A percentile compares a stretch with the other conserved stretches of the same genome.
Evolutionary conservation across 148 eudicot species (phyloP).

Genomic region (Persicaria tinctoria): DNA sequence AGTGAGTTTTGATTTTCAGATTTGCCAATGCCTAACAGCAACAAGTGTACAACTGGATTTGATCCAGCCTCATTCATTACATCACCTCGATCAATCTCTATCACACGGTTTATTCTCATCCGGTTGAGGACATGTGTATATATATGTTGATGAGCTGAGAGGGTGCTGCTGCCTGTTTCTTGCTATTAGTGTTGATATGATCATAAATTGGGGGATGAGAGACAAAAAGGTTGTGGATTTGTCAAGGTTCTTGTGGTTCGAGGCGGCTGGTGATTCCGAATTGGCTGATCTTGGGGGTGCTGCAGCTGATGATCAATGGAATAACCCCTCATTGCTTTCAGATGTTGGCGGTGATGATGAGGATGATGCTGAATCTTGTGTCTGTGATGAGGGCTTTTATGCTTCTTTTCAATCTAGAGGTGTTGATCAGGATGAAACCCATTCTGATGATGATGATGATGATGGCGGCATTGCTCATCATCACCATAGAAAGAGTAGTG

Average conservation of each 20-base stretch:
- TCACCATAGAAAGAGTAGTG: not conserved
- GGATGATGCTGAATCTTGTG: constrained; percentile 2
- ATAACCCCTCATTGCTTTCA: not conserved
- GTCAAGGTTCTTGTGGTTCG: not conserved
- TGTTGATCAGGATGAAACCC: not conserved
- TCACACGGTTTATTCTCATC: no score
- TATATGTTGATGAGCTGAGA: no score
- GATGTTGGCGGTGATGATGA: not conserved
- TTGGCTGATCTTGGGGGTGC: not conserved
- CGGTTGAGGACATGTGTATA: no score
- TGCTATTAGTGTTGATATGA: no score
- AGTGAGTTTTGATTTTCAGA: no score
- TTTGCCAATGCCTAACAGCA: no score
- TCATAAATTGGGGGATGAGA: not conserved
- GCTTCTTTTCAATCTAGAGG: not conserved
- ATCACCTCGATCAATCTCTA: no score
- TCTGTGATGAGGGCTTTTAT: not conserved
- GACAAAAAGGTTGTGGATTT: not conserved
- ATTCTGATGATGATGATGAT: not conserved
- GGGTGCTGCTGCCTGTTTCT: no score
- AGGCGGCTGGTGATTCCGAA: not conserved
- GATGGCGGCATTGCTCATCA: not conserved
- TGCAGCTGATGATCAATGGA: not conserved
- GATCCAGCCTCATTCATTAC: no score
- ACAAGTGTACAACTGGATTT: no score